Conservation (phyloP, 371 early-diverging fungal species). For the Apophysomyces trapeziformis region DNA sequence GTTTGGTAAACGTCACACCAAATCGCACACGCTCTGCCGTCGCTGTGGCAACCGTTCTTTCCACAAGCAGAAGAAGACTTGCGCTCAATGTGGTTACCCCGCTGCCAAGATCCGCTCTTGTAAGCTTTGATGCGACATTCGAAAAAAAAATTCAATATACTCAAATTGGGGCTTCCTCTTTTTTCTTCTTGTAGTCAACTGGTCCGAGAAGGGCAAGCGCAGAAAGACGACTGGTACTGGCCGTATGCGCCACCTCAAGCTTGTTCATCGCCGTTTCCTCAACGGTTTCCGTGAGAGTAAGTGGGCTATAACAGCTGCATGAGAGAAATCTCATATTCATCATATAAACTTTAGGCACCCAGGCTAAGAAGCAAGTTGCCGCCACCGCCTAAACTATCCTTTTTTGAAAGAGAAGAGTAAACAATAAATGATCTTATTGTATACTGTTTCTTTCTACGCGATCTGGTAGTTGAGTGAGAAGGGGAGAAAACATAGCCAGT, state of each 20-base stretch:
- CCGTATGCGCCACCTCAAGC: slow-evolving; percentile 97
- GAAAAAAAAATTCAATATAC: not conserved
- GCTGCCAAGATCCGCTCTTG: slow-evolving; percentile 97
- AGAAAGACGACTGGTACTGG: slow-evolving; percentile 99
- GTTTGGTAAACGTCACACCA: slow-evolving; percentile 99
- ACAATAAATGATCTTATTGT: not conserved
- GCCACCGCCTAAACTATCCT: slow-evolving; percentile 8
- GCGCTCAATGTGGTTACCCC: slow-evolving; percentile 99
- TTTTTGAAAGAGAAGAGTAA: not conserved
- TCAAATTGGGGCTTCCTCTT: not conserved
- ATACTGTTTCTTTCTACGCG: slow-evolving; percentile 6
- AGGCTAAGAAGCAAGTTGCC: slow-evolving; percentile 20
- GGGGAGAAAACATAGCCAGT: not conserved
- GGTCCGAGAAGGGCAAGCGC: slow-evolving; percentile 96
- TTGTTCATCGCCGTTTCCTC: slow-evolving; percentile 91
- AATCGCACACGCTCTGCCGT: slow-evolving; percentile 98
- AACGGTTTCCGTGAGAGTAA: slow-evolving; percentile 96
- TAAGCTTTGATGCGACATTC: slow-evolving; percentile 47
- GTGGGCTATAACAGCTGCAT: not conserved
- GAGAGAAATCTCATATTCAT: not conserved
- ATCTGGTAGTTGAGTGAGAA: not conserved
- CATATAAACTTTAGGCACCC: slow-evolving; percentile 3
- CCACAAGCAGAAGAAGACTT: slow-evolving; percentile 99
- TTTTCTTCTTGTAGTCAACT: slow-evolving; percentile 70
- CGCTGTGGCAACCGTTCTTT: slow-evolving; percentile 98